Percentiles rank a stretch among this genome's conserved stretches.
These are phyloP conservation scores for Hyaloscypha variabilis DNA, from an alignment of 495 filamentous ascomycete species.

Conservation along the genomic window DNA sequence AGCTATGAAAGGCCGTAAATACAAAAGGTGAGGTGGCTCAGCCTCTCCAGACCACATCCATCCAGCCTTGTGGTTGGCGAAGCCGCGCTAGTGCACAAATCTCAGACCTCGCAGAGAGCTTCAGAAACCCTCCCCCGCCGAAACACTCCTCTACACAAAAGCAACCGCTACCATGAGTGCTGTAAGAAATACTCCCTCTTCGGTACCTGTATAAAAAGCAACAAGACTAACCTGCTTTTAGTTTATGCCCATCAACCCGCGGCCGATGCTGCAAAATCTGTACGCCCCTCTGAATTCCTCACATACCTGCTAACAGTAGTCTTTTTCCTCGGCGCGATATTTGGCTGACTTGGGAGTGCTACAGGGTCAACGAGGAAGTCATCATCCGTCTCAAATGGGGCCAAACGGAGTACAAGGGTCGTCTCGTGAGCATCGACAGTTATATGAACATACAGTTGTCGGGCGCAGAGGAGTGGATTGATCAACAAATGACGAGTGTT, in stretches of 20 bases:
- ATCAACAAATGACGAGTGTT: constrained; percentile 80
- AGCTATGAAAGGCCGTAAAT: neutral
- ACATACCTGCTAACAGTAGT: neutral
- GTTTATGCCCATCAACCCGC: constrained; percentile 88
- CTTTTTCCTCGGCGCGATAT: neutral
- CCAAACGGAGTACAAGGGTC: constrained; percentile 93
- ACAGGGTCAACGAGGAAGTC: constrained; percentile 85
- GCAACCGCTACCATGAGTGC: constrained; percentile 25
- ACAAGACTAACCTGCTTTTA: constrained; percentile 32
- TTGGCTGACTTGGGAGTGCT: neutral
- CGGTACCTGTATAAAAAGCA: neutral
- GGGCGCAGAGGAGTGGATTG: constrained; percentile 87
- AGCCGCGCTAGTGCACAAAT: neutral
- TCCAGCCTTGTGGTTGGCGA: neutral
- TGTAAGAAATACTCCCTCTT: constrained; percentile 23
- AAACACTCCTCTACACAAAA: constrained; percentile 9
- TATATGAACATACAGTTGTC: constrained; percentile 98
- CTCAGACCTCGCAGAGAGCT: constrained; percentile 15
- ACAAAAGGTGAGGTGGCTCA: neutral
- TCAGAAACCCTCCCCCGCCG: constrained; percentile 12
- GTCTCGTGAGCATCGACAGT: constrained; percentile 87
- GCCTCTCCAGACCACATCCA: neutral
- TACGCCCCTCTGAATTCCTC: constrained; percentile 47
- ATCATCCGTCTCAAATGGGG: constrained; percentile 96
- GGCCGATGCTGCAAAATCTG: constrained; percentile 86